Evolutionary conservation across 2,329 filamentous ascomycete species (phyloP).

Genomic region (Exophiala spinifera): DNA sequence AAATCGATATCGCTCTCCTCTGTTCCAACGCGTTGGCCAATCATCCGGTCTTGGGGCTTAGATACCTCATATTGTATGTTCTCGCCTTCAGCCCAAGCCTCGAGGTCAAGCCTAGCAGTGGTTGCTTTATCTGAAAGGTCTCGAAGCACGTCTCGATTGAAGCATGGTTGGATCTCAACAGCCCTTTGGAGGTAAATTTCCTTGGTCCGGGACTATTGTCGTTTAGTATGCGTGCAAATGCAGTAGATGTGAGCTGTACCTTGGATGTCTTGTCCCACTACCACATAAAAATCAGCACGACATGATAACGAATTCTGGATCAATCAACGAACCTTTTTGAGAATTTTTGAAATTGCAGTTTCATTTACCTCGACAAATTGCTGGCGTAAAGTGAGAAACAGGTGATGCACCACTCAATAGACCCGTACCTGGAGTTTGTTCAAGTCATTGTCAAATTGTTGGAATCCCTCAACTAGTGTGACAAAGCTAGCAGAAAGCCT

Average conservation of each 20-base stretch:
- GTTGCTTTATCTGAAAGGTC: slow-evolving; percentile 96
- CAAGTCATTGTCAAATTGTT: slow-evolving; percentile 92
- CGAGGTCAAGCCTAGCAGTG: slow-evolving; percentile 89
- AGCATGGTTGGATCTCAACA: slow-evolving; percentile 96
- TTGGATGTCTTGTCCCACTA: slow-evolving; percentile 99
- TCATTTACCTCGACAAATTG: slow-evolving; percentile 99
- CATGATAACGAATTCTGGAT: slow-evolving; percentile 14
- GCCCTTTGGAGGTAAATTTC: slow-evolving; percentile 93
- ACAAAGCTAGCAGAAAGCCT: slow-evolving; percentile 91
- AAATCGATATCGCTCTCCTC: slow-evolving; percentile 89
- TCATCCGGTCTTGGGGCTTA: slow-evolving; percentile 39
- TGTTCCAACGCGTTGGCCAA: slow-evolving; percentile 54
- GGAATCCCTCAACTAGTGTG: slow-evolving; percentile 91
- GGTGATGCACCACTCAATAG: background rate
- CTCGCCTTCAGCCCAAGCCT: slow-evolving; percentile 95
- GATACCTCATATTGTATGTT: slow-evolving; percentile 74
- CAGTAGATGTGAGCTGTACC: slow-evolving; percentile 42
- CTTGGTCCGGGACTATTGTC: slow-evolving; percentile 77
- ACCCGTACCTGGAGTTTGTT: slow-evolving; percentile 75
- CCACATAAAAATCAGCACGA: slow-evolving; percentile 6
- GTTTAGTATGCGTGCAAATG: slow-evolving; percentile 33
- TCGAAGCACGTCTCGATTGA: slow-evolving; percentile 95
- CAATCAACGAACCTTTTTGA: slow-evolving; percentile 71
- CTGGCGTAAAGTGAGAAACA: slow-evolving; percentile 40
- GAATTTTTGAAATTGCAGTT: slow-evolving; percentile 94